Percentiles rank a stretch among this genome's conserved stretches.
Conservation (phyloP, 306 rosid species). For the Sechiopsis laciniata region DNA sequence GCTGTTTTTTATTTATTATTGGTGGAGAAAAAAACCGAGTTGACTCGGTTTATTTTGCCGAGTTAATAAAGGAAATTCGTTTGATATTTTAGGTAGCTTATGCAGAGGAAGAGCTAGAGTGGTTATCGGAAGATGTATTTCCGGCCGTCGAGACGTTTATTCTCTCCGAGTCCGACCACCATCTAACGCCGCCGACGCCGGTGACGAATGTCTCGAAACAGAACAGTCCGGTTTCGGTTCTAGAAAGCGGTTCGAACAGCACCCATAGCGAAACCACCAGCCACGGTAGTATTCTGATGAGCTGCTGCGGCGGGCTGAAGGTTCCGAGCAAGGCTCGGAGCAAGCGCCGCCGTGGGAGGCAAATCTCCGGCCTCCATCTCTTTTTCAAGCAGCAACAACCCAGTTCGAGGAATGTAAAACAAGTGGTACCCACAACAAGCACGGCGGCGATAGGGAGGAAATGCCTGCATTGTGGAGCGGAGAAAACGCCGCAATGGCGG, state of each 20-base stretch:
- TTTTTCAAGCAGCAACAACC: conserved; percentile 30
- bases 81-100: conserved; percentile 26
- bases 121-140: conserved; percentile 75
- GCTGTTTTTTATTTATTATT: not conserved
- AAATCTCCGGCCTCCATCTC: conserved; percentile 28
- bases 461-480: conserved; percentile 70
- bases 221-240: conserved; percentile 36
- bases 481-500: conserved; percentile 71
- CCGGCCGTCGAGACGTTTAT: conserved; percentile 58
- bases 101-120: conserved; percentile 76
- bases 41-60: conserved; percentile 18
- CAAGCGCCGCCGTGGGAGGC: conserved; percentile 39
- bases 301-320: conserved; percentile 42
- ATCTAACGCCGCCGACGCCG: conserved; percentile 21
- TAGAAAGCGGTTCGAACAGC: conserved; percentile 40
- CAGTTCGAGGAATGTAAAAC: conserved; percentile 18
- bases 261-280: conserved; percentile 21
- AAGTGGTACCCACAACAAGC: not conserved
- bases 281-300: conserved; percentile 33
- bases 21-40: conserved; percentile 9
- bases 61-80: conserved; percentile 16
- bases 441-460: conserved; percentile 33
- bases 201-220: conserved; percentile 29
- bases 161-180: conserved; percentile 20
- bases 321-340: conserved; percentile 58